These are phyloP conservation scores for Thraustochytrium striatum DNA, from an alignment of 352 stramenopile species.

Conservation along the genomic window DNA sequence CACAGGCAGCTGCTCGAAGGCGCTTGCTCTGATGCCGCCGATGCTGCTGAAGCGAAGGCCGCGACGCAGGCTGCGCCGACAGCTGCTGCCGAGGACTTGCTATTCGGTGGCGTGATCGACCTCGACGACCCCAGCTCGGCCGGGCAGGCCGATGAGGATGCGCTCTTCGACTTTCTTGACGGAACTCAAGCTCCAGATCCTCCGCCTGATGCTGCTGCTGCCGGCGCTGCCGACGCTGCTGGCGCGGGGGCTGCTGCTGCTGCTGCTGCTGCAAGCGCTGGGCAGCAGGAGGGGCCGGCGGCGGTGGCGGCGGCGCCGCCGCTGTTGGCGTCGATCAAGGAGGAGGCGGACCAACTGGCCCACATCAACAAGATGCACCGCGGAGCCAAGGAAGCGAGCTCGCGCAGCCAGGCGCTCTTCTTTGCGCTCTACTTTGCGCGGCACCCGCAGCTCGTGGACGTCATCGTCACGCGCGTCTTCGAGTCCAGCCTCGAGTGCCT, in stretches of 20 bases:
- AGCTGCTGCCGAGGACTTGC: not conserved
- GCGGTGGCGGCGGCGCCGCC: too few species aligned
- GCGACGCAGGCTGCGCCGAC: not conserved
- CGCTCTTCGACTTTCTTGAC: too few species aligned
- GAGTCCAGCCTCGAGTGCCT: constrained; percentile 8
- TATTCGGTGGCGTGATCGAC: not conserved
- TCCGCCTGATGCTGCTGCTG: too few species aligned
- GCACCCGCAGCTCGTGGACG: not conserved
- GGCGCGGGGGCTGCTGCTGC: not conserved
- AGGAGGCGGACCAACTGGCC: not conserved
- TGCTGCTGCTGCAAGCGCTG: not conserved
- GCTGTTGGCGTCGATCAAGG: too few species aligned
- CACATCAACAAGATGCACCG: constrained; percentile 29
- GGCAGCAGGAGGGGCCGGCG: too few species aligned
- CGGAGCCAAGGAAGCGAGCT: constrained; percentile 22
- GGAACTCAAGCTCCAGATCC: too few species aligned
- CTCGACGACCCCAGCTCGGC: not conserved
- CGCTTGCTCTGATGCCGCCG: not conserved
- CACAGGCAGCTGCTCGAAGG: constrained; percentile 67
- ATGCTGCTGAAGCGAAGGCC: not conserved
- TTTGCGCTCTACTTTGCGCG: constrained; percentile 40
- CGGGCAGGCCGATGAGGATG: too few species aligned
- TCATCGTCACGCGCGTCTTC: not conserved
- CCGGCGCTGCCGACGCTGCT: too few species aligned
- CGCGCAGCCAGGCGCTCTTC: constrained; percentile 24